phyloP scores from a whole-genome alignment of 2,329 filamentous ascomycete species.

The Trichoderma gracile region DNA sequence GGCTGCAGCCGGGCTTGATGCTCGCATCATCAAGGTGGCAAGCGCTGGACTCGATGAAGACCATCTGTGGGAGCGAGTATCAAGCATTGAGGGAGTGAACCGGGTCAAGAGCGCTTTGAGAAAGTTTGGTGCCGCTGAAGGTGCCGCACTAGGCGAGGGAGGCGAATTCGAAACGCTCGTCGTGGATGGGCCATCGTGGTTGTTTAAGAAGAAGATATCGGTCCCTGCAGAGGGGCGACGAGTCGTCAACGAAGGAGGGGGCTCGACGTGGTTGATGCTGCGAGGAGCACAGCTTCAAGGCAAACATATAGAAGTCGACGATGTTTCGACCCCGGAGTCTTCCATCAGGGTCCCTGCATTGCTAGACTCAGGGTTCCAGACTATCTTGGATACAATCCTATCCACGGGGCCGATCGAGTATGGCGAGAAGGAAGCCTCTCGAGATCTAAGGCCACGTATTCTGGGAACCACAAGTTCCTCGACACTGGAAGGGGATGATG shows the following conservation, averaged over 20 bases:
- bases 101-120: constrained; percentile 56
- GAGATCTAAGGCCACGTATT: background rate
- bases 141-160: constrained; percentile 83
- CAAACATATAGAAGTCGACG: constrained; percentile 36
- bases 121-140: constrained; percentile 67
- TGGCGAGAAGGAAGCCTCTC: background rate
- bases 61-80: constrained; percentile 80
- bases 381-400: constrained; percentile 38
- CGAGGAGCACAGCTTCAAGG: constrained; percentile 54
- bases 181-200: constrained; percentile 68
- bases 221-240: constrained; percentile 56
- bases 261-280: constrained; percentile 72
- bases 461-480: background rate
- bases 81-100: constrained; percentile 51
- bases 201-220: constrained; percentile 73
- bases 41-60: constrained; percentile 81
- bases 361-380: constrained; percentile 63
- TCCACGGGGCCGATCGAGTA: background rate
- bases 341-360: constrained; percentile 60
- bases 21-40: constrained; percentile 93
- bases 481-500: constrained; percentile 25
- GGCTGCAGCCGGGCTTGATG: constrained; percentile 73
- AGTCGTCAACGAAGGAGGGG: constrained; percentile 68
- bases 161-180: constrained; percentile 96
- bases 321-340: constrained; percentile 24